These are phyloP conservation scores for Niveomyces coronatus DNA, from an alignment of 2,329 filamentous ascomycete species.

Conservation along the genomic window DNA sequence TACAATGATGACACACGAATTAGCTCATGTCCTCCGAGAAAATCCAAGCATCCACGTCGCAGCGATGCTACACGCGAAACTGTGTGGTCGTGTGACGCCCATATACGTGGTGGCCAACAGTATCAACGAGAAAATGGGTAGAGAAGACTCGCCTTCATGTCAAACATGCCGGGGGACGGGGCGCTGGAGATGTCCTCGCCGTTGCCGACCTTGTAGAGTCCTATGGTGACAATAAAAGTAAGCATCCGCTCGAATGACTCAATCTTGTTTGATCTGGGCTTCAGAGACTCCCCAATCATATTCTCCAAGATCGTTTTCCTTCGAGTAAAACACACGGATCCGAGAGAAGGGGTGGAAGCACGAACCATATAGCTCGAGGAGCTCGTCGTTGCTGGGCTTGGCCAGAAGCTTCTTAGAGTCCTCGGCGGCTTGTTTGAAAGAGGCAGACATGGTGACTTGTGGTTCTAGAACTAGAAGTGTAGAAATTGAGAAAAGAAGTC, in stretches of 20 bases:
- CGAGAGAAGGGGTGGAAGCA: not conserved
- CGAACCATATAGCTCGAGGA: slow-evolving; percentile 53
- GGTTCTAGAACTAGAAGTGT: slow-evolving; percentile 7
- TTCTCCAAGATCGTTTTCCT: not conserved
- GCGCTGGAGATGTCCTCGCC: slow-evolving; percentile 48
- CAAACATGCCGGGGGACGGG: slow-evolving; percentile 55
- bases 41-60: too few species aligned
- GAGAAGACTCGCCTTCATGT: slow-evolving; percentile 46
- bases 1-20: slow-evolving; percentile 22
- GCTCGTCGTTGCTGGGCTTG: slow-evolving; percentile 53
- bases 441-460: slow-evolving; percentile 29
- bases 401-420: slow-evolving; percentile 58
- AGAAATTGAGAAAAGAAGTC: not conserved
- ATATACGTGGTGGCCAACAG: too few species aligned
- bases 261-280: too few species aligned
- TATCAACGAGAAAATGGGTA: not conserved
- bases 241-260: not conserved
- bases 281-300: too few species aligned
- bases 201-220: slow-evolving; percentile 47
- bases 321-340: slow-evolving; percentile 4
- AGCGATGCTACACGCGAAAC: not conserved
- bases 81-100: not conserved
- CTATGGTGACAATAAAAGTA: slow-evolving; percentile 24
- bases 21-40: not conserved
- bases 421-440: slow-evolving; percentile 45